Conservation (phyloP, 495 filamentous ascomycete genomes). For the Lasiosphaeriaceae sp. region DNA sequence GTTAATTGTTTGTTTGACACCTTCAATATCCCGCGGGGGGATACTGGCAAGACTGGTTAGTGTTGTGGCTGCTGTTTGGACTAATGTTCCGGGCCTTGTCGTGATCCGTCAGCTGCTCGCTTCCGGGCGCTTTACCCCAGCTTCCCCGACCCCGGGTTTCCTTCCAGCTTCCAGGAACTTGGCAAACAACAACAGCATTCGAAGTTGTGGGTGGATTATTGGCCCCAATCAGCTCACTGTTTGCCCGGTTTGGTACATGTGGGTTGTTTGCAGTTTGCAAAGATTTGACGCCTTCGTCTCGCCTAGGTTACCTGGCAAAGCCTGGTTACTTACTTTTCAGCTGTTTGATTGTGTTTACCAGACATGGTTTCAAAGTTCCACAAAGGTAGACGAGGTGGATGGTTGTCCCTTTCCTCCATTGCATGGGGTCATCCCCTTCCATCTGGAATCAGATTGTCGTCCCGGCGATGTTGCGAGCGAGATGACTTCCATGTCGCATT, state of each 20-base stretch:
- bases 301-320: too few relatives aligned
- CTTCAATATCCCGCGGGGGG: too few relatives aligned
- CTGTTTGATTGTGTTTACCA: too few relatives aligned
- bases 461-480: not conserved
- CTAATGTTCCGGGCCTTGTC: too few relatives aligned
- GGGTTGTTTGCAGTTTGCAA: not conserved
- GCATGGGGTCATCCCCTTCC: not conserved
- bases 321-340: too few relatives aligned
- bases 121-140: constrained; percentile 7
- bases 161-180: not conserved
- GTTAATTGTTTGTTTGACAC: too few relatives aligned
- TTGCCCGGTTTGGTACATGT: not conserved
- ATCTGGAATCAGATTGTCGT: not conserved
- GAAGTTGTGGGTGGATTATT: not conserved
- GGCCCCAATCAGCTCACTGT: not conserved
- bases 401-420: too few relatives aligned
- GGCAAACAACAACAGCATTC: not conserved
- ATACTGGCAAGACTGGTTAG: too few relatives aligned
- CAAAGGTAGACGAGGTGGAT: too few relatives aligned
- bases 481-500: not conserved
- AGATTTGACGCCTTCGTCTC: not conserved
- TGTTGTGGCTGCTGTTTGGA: too few relatives aligned
- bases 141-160: constrained; percentile 8
- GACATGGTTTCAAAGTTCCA: too few relatives aligned
- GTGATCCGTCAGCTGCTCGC: not conserved